Evolutionary conservation across 2,329 filamentous ascomycete genomes (phyloP), one percentile per base, ranked within the genome.

Genomic region (Epichloe coenophiala): DNA sequence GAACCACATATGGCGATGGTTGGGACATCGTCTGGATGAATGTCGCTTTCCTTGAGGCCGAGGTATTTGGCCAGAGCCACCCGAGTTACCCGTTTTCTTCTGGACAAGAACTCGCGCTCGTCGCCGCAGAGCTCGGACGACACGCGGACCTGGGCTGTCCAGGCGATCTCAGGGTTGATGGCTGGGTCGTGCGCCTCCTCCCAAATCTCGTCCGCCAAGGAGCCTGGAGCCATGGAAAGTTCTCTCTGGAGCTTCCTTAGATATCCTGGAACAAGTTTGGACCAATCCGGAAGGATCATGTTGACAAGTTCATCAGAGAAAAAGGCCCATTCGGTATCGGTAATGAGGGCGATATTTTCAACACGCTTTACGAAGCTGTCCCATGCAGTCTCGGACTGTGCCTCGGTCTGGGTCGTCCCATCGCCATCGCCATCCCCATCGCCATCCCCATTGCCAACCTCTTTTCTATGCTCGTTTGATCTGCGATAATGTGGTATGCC

Each of bases 1-100:
- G 91, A 97, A 8, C 90, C 90, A 59, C 91, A 95, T 71, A 97
- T 84, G 39, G 91, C 91, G 63, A 98, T 96, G 3, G 83, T 81
- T 1, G 93, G 93, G 6, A 97, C 83, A 68, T 98, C 93, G 45
- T 95, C 88, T 0, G 88, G 87, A 60, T 97, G 81, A n/a, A 98
- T 81, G 3, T 91, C 85, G 13, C 78, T 73, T 62, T 90, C 88
- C 0, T 84, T 72, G 5, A 98, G 71, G 33, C 78, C 81, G 1
- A 98, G 77, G 62, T 97, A 98, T 48, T 74, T 82, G 2, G 90
- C 88, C 48, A 98, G 71, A 5, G 88, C 89, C 51, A 78, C 78
- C 4, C 77, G 79, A 0, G 85, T 84, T 46, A 86, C 76, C 53
- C 72, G 73, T 61, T 80, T 84, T 50, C 93, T 77, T 48, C 83